phyloP scores from a whole-genome alignment of 495 filamentous ascomycete species.

The Xylaria telfairii region DNA sequence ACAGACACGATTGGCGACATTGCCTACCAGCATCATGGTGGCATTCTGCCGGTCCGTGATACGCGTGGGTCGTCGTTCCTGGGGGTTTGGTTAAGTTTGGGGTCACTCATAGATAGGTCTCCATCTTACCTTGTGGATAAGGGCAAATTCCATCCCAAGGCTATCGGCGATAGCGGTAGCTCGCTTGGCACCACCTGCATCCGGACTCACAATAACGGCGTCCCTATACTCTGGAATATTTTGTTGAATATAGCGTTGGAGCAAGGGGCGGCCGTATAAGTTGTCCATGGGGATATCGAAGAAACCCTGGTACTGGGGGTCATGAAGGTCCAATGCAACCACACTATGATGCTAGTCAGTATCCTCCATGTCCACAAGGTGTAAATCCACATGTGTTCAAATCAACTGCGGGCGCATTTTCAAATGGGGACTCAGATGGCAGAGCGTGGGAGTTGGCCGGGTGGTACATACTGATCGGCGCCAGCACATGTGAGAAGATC shows the following conservation, averaged over 20 bases:
- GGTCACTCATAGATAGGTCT: constrained; percentile 35
- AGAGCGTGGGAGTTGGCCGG: constrained; percentile 18
- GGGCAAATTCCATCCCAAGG: constrained; percentile 88
- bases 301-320: constrained; percentile 98
- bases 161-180: constrained; percentile 96
- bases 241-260: constrained; percentile 88
- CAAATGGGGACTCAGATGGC: background rate
- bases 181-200: constrained; percentile 95
- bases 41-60: constrained; percentile 95
- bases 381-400: constrained; percentile 5
- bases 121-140: constrained; percentile 91
- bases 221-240: constrained; percentile 86
- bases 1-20: constrained; percentile 78
- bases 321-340: constrained; percentile 96
- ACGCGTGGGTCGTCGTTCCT: constrained; percentile 96
- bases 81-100: constrained; percentile 45
- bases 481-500: constrained; percentile 95
- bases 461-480: constrained; percentile 75
- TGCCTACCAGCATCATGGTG: constrained; percentile 97
- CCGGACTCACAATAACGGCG: constrained; percentile 92
- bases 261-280: constrained; percentile 83
- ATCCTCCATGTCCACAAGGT: constrained; percentile 16
- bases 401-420: constrained; percentile 5
- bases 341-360: constrained; percentile 50
- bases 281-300: constrained; percentile 99